Evolutionary conservation across 73 alveolate species (phyloP), one percentile per base, ranked within the genome.

Genomic region (Paramecium sonneborni): DNA sequence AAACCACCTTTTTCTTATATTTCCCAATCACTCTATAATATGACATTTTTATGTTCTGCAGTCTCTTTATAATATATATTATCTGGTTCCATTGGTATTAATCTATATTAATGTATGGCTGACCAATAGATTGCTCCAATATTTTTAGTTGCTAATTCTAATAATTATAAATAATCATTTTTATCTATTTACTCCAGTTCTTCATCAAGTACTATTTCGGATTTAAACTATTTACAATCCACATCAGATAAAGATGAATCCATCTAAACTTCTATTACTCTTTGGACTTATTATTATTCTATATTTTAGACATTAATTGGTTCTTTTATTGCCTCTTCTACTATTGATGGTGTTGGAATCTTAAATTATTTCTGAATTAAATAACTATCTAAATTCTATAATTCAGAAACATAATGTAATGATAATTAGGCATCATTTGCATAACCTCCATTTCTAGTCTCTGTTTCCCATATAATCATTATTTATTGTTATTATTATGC

Each of bases 11-110:
- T 88, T 23, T 88, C 87, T 88, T 20, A 10, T 10, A 44, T 34
- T 88, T 88, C 94, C 94, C 94, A 88, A 69, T 88, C 91, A 28
- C 76, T 43, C 44, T 41, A 38, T 8, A 79, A 11, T 0, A 79
- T 41, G 1, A 79, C 21, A 79, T 79, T 26, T 20, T 43, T 23
- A 21, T 62, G 48, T 4, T 79, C 74, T 24, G 46, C 90, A 20
- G 90, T 79, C 41, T 79, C 32, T 43, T 7, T 23, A 79, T 41
- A 79, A 79, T 79, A 79, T 14, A 14, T 44, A 23, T 43, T 43
- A 39, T 79, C 74, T 14, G 76, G 44, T 20, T 79, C 76, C 10
- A 21, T 15, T 41, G 90, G 90, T 41, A 23, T 39, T 5, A 39
- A 37, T 30, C 8, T 1, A 79, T 79, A 79, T n/a, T 79, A 3